phyloP scores from a whole-genome alignment of 1,284 basidiomycete genomes.

The Apiotrichum gracile region DNA sequence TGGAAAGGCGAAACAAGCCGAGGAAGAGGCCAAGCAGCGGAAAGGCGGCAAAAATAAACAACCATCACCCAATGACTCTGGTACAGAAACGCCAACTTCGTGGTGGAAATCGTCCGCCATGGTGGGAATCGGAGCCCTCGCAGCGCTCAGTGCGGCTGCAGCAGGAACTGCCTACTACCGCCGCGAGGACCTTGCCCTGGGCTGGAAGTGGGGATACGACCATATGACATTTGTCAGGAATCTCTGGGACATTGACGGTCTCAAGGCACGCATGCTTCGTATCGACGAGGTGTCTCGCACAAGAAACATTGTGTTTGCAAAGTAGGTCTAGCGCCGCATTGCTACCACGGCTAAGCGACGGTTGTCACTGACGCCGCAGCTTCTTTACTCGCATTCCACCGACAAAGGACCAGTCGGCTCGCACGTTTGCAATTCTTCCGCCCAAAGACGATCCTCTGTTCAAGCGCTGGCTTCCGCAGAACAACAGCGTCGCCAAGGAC shows the following conservation, averaged over 20 bases:
- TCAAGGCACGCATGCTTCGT: slow-evolving; percentile 59
- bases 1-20: slow-evolving; percentile 22
- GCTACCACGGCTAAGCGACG: neutral
- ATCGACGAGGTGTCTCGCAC: slow-evolving; percentile 57
- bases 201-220: slow-evolving; percentile 73
- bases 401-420: slow-evolving; percentile 50
- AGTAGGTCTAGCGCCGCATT: slow-evolving; percentile 52
- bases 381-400: slow-evolving; percentile 71
- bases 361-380: slow-evolving; percentile 46
- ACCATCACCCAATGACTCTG: neutral
- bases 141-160: slow-evolving; percentile 70
- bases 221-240: slow-evolving; percentile 86
- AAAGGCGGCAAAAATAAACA: neutral
- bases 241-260: slow-evolving; percentile 70
- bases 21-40: neutral
- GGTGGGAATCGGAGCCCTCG: slow-evolving; percentile 53
- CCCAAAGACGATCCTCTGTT: slow-evolving; percentile 53
- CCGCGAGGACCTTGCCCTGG: slow-evolving; percentile 56
- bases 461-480: slow-evolving; percentile 57
- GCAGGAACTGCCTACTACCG: slow-evolving; percentile 77
- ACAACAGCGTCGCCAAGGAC: slow-evolving; percentile 64
- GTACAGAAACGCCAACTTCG: neutral
- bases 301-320: slow-evolving; percentile 58
- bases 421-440: slow-evolving; percentile 74
- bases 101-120: slow-evolving; percentile 25